A percentile compares a stretch with the other conserved stretches of the same genome.
Conservation (phyloP, 2,329 filamentous ascomycete species). For the Bipolaris gigantea region DNA sequence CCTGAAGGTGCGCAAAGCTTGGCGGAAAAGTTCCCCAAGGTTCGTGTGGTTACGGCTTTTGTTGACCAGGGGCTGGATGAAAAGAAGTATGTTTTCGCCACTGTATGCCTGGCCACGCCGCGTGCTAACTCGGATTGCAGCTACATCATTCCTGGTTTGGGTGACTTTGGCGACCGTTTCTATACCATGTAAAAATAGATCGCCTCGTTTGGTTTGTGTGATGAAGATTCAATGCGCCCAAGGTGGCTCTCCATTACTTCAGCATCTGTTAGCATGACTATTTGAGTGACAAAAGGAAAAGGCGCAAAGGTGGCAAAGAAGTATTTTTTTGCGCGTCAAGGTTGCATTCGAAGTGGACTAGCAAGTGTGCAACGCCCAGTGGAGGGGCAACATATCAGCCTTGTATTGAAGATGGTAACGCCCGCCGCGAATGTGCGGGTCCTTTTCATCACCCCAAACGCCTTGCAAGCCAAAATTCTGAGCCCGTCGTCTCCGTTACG, state of each 20-base stretch:
- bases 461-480: constrained; percentile 18
- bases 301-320: neutral
- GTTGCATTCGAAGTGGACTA: neutral
- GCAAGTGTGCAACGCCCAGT: neutral
- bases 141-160: constrained; percentile 91
- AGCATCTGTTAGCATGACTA: constrained; percentile 8
- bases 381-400: neutral
- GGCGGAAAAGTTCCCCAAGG: constrained; percentile 81
- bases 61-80: constrained; percentile 95
- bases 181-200: constrained; percentile 72
- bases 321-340: neutral
- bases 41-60: constrained; percentile 93
- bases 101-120: neutral
- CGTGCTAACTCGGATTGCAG: constrained; percentile 51
- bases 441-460: constrained; percentile 29
- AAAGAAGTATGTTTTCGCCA: constrained; percentile 73
- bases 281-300: neutral
- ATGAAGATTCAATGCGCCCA: constrained; percentile 12
- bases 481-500: constrained; percentile 6
- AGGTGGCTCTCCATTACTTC: constrained; percentile 10
- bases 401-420: constrained; percentile 3
- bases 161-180: constrained; percentile 94
- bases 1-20: constrained; percentile 90
- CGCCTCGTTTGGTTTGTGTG: neutral
- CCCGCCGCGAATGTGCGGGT: constrained; percentile 14